Percentiles rank a stretch among this genome's conserved stretches.
Conservation (phyloP, 176 grass and related monocot genomes). For the Zoysia japonica region DNA sequence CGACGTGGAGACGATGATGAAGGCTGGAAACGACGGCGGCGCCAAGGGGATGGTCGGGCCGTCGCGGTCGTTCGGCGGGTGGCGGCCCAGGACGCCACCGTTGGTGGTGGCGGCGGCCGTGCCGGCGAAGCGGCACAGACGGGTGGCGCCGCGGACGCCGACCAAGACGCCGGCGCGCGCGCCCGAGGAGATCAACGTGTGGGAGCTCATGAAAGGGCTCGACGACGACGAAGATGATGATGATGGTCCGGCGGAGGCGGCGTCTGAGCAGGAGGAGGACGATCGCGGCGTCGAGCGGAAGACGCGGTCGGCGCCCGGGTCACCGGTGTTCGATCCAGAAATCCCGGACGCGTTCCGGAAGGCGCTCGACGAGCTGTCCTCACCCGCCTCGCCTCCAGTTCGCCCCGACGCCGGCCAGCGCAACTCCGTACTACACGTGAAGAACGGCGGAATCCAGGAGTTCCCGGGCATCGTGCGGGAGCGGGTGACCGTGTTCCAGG, state of each 20-base stretch:
- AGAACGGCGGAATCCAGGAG: constrained; percentile 45
- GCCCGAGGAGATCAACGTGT: constrained; percentile 86
- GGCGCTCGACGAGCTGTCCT: constrained; percentile 34
- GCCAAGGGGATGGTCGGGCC: neutral
- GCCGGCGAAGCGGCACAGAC: constrained; percentile 41
- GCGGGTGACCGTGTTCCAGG: constrained; percentile 60
- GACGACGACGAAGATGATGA: constrained; percentile 33
- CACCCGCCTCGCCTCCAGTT: constrained; percentile 1
- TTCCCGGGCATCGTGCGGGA: constrained; percentile 61
- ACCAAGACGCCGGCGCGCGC: constrained; percentile 66
- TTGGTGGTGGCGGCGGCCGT: neutral
- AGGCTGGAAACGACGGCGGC: constrained; percentile 25
- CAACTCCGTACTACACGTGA: neutral
- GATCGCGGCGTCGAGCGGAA: neutral
- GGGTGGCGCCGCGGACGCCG: constrained; percentile 56
- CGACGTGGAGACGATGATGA: constrained; percentile 39
- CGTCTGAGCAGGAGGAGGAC: neutral
- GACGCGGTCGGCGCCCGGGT: constrained; percentile 23
- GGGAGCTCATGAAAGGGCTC: constrained; percentile 94
- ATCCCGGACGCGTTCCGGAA: constrained; percentile 54
- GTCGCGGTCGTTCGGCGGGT: neutral
- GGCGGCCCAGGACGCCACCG: neutral
- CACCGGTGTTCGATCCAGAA: constrained; percentile 48
- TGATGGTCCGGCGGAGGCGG: neutral
- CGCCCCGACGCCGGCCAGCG: neutral